Base-by-base conservation (phyloP, 148 eudicot genomes). In the Rhododendron vialii region DNA sequence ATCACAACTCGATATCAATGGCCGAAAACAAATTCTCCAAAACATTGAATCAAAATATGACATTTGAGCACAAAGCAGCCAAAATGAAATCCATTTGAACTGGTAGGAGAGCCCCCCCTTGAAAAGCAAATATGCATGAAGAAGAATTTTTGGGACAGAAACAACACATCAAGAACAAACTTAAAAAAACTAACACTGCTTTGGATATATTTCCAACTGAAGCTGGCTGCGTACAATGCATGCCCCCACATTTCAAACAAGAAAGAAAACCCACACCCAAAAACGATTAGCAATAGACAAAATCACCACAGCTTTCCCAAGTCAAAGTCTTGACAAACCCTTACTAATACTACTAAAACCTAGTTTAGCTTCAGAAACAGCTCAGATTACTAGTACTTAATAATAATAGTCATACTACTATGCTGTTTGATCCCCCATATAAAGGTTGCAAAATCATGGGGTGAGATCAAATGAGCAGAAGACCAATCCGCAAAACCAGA, bases 201-300 rank as follows among this genome's bases (percentile, higher is more conserved):
- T 82, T 59, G 38, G 26, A 63, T 82, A 61, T 10, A 81, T 59
- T 22, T 14, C 75, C 18, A 35, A 57, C 73, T 20, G 36, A 18
- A 81, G 73, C 71, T 55, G 84, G 73, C 71, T 55, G 84, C 20
- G 84, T 57, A 82, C 69, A 82, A 81, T 81, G n/a, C 51, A 10
- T 30, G 8, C 22, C n/a, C 45, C 43, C 10, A 9, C 48, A 74
- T 30, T 30, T 35, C n/a, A 36, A 74, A 33, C 43, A 76, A 75
- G 47, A 38, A 75, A 75, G 10, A 41, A 41, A 77, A 36, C 38
- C 80, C 51, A 77, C 5, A 77, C 14, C 51, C 81, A 43, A 43
- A 74, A 45, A 78, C 81, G 11, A 24, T 6, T 3, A 78, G 48
- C 11, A 73, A 12, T 63, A 1, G 71, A 63, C 78, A 17, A 17